Percentiles rank a stretch among this genome's conserved stretches.
Conservation (phyloP, 73 alveolate genomes). For the Tetrahymena elliotti region DNA sequence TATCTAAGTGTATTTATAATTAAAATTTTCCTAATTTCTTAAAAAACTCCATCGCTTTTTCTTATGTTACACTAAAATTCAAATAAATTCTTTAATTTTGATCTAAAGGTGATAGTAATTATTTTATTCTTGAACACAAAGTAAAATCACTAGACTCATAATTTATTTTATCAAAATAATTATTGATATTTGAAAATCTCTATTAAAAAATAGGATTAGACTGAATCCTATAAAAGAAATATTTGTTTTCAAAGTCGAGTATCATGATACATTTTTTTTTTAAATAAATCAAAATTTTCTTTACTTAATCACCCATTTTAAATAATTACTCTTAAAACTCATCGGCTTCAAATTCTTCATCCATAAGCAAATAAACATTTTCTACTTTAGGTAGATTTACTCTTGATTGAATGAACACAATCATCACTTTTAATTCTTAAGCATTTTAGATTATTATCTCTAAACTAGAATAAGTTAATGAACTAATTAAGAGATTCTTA, state of each 20-base stretch:
- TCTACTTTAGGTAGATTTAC: neutral
- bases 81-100: neutral
- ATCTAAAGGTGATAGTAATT: neutral
- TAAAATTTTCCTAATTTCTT: no score
- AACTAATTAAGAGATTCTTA: neutral
- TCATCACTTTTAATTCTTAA: neutral
- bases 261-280: neutral
- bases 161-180: neutral
- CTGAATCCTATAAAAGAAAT: neutral
- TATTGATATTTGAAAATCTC: no score
- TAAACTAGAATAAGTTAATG: no score
- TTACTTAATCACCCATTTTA: neutral
- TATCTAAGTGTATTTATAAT: neutral
- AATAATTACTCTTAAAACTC: neutral
- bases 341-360: neutral
- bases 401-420: neutral
- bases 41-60: neutral
- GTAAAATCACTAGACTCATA: neutral
- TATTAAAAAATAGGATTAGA: neutral
- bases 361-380: neutral
- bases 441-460: neutral
- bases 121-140: no score
- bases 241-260: neutral
- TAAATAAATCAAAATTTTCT: no score
- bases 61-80: neutral